Conservation (phyloP, 2,329 filamentous ascomycete species). For the Thielaviopsis euricoi region DNA sequence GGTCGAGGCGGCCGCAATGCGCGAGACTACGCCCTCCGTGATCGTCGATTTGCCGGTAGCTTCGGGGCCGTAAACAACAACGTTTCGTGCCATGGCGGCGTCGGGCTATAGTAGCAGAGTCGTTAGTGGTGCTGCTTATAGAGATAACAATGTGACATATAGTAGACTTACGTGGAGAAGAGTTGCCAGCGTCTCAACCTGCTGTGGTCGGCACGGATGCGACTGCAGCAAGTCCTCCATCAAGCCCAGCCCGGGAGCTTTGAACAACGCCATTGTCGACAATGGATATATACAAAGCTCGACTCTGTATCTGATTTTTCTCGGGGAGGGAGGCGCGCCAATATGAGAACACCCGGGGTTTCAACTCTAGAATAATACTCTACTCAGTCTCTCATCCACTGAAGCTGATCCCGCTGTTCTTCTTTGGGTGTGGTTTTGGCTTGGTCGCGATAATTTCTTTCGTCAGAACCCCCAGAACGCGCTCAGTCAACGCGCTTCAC, state of each 20-base stretch:
- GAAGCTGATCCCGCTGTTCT: neutral
- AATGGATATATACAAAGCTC: neutral
- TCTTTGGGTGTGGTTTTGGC: neutral
- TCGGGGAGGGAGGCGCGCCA: too few relatives aligned
- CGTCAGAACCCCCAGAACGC: neutral
- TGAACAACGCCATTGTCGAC: constrained; percentile 23
- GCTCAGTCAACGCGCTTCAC: neutral
- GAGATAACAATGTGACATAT: neutral
- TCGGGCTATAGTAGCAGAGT: constrained; percentile 29
- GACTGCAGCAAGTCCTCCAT: constrained; percentile 27
- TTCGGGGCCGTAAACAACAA: constrained; percentile 71
- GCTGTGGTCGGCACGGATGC: constrained; percentile 41
- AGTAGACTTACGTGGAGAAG: constrained; percentile 30
- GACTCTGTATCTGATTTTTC: too few relatives aligned
- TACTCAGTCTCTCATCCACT: neutral
- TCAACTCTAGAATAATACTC: neutral
- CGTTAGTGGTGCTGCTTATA: constrained; percentile 12
- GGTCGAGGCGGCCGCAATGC: neutral
- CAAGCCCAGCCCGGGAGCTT: constrained; percentile 35
- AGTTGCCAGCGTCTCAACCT: constrained; percentile 41
- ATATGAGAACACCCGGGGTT: too few relatives aligned
- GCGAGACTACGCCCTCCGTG: constrained; percentile 22
- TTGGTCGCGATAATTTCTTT: neutral
- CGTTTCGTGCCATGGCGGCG: constrained; percentile 52
- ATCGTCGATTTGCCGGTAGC: constrained; percentile 76